Evolutionary conservation across 2,329 filamentous ascomycete species (phyloP).

Genomic region (Coniochaeta pulveracea): DNA sequence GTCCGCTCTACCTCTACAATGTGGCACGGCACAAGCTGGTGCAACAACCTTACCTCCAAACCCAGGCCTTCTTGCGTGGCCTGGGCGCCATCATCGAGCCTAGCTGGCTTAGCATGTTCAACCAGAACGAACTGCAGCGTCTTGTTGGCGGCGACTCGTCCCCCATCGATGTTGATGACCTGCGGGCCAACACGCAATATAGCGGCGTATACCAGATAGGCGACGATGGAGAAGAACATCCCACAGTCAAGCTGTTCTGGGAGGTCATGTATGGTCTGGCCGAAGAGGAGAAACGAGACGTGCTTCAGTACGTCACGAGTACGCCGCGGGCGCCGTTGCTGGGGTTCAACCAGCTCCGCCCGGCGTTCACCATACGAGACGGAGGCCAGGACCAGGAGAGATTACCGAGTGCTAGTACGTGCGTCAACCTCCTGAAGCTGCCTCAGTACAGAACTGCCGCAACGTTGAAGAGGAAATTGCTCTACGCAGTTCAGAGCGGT

Average conservation of each 20-base stretch:
- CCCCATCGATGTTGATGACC: conserved; percentile 77
- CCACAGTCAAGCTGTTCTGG: conserved; percentile 83
- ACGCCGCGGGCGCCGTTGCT: conserved; percentile 83
- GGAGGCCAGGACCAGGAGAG: conserved; percentile 64
- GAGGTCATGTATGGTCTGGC: conserved; percentile 66
- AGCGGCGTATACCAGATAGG: conserved; percentile 81
- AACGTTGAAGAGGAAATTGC: conserved; percentile 63
- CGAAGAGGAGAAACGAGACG: conserved; percentile 69
- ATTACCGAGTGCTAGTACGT: conserved; percentile 88
- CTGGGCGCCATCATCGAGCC: conserved; percentile 82
- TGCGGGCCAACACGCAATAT: conserved; percentile 75
- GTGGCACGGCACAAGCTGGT: conserved; percentile 81
- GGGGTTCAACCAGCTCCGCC: conserved; percentile 77
- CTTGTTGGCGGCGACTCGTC: conserved; percentile 81
- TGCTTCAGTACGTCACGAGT: conserved; percentile 91
- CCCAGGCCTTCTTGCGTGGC: conserved; percentile 75
- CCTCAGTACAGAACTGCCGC: conserved; percentile 63
- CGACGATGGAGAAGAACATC: conserved; percentile 79
- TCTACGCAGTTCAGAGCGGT: conserved; percentile 82
- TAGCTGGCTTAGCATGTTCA: conserved; percentile 96
- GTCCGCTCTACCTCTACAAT: conserved; percentile 87
- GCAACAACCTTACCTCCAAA: conserved; percentile 69
- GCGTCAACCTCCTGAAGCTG: conserved; percentile 87
- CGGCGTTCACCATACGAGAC: conserved; percentile 83
- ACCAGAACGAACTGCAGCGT: conserved; percentile 86